Percentiles rank a stretch among this genome's conserved stretches.
Conservation (phyloP, 2,329 filamentous ascomycete genomes). For the Dothistroma septosporum region DNA sequence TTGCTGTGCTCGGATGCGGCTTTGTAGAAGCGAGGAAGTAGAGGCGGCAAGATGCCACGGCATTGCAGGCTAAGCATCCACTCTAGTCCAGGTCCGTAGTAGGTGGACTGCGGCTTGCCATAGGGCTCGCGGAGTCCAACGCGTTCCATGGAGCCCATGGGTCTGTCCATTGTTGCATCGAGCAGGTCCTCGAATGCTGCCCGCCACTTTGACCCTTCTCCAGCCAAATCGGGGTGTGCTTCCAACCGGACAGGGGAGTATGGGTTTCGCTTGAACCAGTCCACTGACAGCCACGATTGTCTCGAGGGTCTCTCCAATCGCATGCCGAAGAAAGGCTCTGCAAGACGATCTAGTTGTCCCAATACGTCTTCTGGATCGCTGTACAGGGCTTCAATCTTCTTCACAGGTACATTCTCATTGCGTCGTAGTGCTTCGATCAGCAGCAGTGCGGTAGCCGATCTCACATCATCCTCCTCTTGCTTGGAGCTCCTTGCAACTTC, state of each 20-base stretch:
- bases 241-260: slow-evolving; percentile 57
- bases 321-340: slow-evolving; percentile 21
- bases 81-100: slow-evolving; percentile 30
- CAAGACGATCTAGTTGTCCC: slow-evolving; percentile 21
- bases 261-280: slow-evolving; percentile 40
- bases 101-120: slow-evolving; percentile 23
- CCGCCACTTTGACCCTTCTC: slow-evolving; percentile 46
- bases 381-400: slow-evolving; percentile 29
- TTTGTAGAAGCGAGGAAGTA: slow-evolving; percentile 23
- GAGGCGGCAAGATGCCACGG: slow-evolving; percentile 34
- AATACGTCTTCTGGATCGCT: slow-evolving; percentile 21
- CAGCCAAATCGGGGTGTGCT: slow-evolving; percentile 37
- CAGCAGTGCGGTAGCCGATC: slow-evolving; percentile 20
- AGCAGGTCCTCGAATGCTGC: slow-evolving; percentile 59
- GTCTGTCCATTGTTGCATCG: slow-evolving; percentile 39
- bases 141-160: slow-evolving; percentile 25
- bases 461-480: slow-evolving; percentile 19
- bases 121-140: slow-evolving; percentile 19
- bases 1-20: slow-evolving; percentile 1
- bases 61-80: slow-evolving; percentile 38
- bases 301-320: slow-evolving; percentile 4
- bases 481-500: slow-evolving; percentile 14
- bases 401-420: slow-evolving; percentile 24
- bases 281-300: slow-evolving; percentile 31
- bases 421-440: slow-evolving; percentile 24